These are phyloP conservation scores for Verbascum thapsus DNA, from an alignment of 257 asterid species.

Conservation along the genomic window DNA sequence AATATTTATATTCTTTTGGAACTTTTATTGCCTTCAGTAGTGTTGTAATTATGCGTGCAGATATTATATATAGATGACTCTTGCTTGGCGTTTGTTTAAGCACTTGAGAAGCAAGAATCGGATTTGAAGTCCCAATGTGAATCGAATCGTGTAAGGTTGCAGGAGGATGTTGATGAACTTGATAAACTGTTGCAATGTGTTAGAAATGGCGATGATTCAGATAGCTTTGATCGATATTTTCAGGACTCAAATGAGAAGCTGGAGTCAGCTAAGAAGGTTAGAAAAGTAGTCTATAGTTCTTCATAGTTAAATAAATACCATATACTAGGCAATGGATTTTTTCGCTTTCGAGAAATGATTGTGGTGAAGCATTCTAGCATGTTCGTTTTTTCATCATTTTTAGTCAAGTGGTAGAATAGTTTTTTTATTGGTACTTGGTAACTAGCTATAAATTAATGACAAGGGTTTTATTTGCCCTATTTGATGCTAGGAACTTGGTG, in stretches of 20 bases:
- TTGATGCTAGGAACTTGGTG: conserved; percentile 58
- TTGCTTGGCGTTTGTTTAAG: conserved; percentile 43
- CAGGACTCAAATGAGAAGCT: conserved; percentile 45
- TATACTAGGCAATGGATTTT: neutral
- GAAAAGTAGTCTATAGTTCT: conserved; percentile 14
- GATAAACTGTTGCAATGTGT: conserved; percentile 45
- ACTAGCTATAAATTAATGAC: conserved; percentile 18
- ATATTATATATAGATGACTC: conserved; percentile 27
- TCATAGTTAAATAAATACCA: conserved; percentile 1
- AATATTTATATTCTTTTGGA: neutral
- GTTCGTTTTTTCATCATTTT: too few species aligned
- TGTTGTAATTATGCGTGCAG: conserved; percentile 2
- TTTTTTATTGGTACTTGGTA: too few species aligned
- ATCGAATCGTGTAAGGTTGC: conserved; percentile 47
- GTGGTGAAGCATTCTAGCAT: conserved; percentile 3
- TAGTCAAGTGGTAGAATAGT: too few species aligned
- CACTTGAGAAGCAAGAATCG: conserved; percentile 53
- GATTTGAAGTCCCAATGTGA: conserved; percentile 42
- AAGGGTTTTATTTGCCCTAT: neutral
- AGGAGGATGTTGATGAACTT: conserved; percentile 56
- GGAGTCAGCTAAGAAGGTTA: conserved; percentile 58
- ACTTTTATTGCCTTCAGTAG: conserved; percentile 8
- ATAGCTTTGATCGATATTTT: conserved; percentile 35
- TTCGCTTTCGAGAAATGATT: neutral
- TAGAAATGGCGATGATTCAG: conserved; percentile 32